Evolutionary conservation across 2,329 filamentous ascomycete genomes (phyloP), one percentile per base, ranked within the genome.

Genomic region (Orbilia ellipsospora): DNA sequence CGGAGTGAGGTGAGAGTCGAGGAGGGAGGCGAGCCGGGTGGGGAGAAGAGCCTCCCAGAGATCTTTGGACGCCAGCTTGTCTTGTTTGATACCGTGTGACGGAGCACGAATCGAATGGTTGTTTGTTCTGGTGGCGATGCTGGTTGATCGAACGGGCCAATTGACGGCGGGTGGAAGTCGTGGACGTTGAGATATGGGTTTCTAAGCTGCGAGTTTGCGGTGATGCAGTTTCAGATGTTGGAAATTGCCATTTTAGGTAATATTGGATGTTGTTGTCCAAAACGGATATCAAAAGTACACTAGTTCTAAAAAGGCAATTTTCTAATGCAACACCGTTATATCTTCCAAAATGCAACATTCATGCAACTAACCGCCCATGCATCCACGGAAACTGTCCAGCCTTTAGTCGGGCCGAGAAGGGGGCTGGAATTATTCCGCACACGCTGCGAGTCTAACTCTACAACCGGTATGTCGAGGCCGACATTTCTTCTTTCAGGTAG

Each of bases 21-120:
- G 70, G 52, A 64, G 51, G 56, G 70, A 62, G 70, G 70, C 60
- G 57, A 74, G 48, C 2, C 59, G 63, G 42, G 70, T 50, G 48
- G 70, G 70, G 70, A 74, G 70, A 74, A 74, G 23, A 20, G 56
- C 42, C 70, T 68, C 70, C 70, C 70, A 67, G 63, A 68, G 51
- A 44, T 68, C 63, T 51, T 63, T 57, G 63, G 70, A 60, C 63
- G 70, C 70, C 70, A 74, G 70, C 40, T 74, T 74, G 63, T n/a
- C 48, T 15, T 52, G 2, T 16, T 55, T 60, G 7, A 48, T n/a
- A 48, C 16, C 23, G 26, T 28, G 31, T 56, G 54, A 31, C 16
- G 55, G 16, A 36, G 31, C 31, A 36, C 31, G 31, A 36, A 36
- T 36, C 31, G 31, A 36, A 36, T 36, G 31, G 31, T 36, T 36